Evolutionary conservation across 2,329 filamentous ascomycete species (phyloP), one percentile per base, ranked within the genome.

Genomic region (Calcarisporium arbuscula): DNA sequence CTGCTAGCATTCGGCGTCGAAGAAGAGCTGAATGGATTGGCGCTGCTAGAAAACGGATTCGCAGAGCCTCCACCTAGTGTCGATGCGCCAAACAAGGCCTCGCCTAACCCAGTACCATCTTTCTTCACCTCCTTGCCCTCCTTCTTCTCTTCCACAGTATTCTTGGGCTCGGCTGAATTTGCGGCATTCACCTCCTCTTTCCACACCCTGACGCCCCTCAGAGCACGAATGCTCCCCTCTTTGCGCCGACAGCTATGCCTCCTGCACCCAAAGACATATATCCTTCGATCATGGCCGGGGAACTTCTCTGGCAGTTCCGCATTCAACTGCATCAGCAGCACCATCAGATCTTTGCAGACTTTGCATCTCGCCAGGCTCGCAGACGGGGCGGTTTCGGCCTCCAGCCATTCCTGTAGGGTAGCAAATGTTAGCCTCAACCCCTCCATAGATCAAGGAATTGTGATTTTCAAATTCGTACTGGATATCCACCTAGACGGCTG

Each of bases 301-400:
- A 95, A 95, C 31, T 78, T 73, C 36, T 90, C 83, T 11, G 88
- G 89, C 4, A 96, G 72, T 55, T 95, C 88, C 50, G 79, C 89
- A 60, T 98, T 87, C 19, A 98, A 74, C 60, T 98, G 88, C 30
- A 98, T 74, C 4, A 98, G 74, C 9, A 96, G 72, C 2, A 78
- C 80, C 77, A 95, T 87, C 34, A 86, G 62, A 34, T 80, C 75
- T 46, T 87, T 85, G 75, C 92, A 98, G 45, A 85, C 74, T 61
- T 85, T 87, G 67, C 92, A 98, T 61, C 80, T 82, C 16, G 85
- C 87, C 8, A 94, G 72, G 1, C 80, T 68, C 17, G 83, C 83
- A 2, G 85, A 84, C 7, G 90, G 85, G 5, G 83, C 69, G 26
- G 71, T 75, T 34, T 70, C 65, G n/a, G 72, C 61, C 47, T 89